Evolutionary conservation across 805 yeast genomes (phyloP).

Genomic region (Kockiozyma suomiensis): DNA sequence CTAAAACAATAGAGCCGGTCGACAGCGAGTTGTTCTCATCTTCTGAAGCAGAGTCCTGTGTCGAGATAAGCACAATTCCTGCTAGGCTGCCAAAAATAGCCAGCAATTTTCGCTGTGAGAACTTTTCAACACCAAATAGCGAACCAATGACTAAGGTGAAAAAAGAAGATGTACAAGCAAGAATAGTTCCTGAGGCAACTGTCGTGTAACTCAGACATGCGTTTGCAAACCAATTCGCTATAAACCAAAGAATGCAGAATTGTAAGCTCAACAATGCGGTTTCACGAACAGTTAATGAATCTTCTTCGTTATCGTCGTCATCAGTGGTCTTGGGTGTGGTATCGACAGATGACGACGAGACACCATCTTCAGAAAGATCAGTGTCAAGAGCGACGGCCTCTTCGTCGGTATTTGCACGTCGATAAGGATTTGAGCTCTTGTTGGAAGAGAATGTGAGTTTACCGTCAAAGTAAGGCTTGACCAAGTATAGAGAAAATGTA

Average conservation of each 20-base stretch:
- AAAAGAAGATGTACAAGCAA: slow-evolving; percentile 89
- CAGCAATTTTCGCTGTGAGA: slow-evolving; percentile 63
- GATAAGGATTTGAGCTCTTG: neutral
- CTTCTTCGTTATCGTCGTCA: neutral
- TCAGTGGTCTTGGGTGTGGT: neutral
- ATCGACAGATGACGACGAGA: neutral
- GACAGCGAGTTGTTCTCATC: slow-evolving; percentile 30
- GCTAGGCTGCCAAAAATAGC: slow-evolving; percentile 72
- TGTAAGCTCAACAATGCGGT: slow-evolving; percentile 76
- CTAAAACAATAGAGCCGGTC: slow-evolving; percentile 50
- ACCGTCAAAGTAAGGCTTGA: slow-evolving; percentile 53
- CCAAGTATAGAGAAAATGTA: slow-evolving; percentile 74
- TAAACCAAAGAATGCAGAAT: slow-evolving; percentile 86
- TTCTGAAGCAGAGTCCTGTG: slow-evolving; percentile 55
- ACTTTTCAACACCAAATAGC: slow-evolving; percentile 66
- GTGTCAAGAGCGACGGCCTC: slow-evolving; percentile 6
- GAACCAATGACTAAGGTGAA: slow-evolving; percentile 87
- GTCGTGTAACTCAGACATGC: slow-evolving; percentile 85
- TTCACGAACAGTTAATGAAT: slow-evolving; percentile 47
- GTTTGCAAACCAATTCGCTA: slow-evolving; percentile 86
- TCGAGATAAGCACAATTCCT: slow-evolving; percentile 81
- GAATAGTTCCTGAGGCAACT: slow-evolving; percentile 91
- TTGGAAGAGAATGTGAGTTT: neutral
- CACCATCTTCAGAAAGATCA: neutral
- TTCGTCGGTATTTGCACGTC: slow-evolving; percentile 5